These are phyloP conservation scores for Triangularia verruculosa DNA, from an alignment of 2,329 filamentous ascomycete species.

Conservation along the genomic window DNA sequence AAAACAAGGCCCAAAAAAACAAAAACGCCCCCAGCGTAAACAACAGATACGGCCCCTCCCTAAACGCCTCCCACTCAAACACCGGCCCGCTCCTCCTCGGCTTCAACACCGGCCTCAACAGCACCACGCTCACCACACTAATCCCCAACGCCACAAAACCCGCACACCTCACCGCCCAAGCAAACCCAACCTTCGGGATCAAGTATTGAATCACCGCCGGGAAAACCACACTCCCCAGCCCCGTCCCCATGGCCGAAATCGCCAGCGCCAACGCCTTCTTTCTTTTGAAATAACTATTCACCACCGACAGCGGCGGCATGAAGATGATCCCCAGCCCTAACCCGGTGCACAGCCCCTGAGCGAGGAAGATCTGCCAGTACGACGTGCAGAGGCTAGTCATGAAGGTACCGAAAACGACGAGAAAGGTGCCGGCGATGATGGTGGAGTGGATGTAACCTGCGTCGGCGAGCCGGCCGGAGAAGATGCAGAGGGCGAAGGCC, in stretches of 20 bases:
- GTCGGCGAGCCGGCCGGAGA: constrained; percentile 49
- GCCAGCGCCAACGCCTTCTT: constrained; percentile 58
- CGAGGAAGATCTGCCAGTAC: constrained; percentile 54
- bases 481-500: constrained; percentile 46
- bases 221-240: constrained; percentile 61
- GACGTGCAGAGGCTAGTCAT: constrained; percentile 43
- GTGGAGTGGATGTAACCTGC: constrained; percentile 46
- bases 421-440: constrained; percentile 39
- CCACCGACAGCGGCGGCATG: constrained; percentile 49
- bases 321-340: constrained; percentile 55
- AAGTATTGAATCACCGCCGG: constrained; percentile 57
- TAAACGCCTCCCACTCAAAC: constrained; percentile 50
- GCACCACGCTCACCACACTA: constrained; percentile 39
- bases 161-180: constrained; percentile 61
- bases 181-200: constrained; percentile 60
- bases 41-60: constrained; percentile 45
- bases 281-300: constrained; percentile 57
- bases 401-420: constrained; percentile 47
- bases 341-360: constrained; percentile 54
- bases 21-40: constrained; percentile 39
- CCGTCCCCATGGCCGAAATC: constrained; percentile 57
- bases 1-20: constrained; percentile 51
- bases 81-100: constrained; percentile 46
- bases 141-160: constrained; percentile 57
- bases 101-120: constrained; percentile 45